These are phyloP conservation scores for Acanthochlamys bracteata DNA, from an alignment of 106 monocot species.

Conservation along the genomic window DNA sequence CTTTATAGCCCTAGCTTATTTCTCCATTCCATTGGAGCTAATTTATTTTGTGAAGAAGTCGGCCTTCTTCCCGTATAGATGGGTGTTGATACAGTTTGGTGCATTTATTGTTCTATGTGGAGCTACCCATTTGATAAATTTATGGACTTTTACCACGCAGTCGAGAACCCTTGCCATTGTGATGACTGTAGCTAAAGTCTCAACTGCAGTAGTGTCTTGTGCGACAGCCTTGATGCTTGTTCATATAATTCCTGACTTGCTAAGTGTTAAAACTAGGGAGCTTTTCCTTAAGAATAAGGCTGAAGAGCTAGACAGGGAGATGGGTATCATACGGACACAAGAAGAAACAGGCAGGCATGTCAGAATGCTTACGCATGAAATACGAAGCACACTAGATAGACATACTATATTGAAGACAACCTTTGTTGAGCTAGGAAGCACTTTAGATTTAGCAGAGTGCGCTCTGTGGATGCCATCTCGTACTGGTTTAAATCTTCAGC, in stretches of 20 bases:
- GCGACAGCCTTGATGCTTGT: conserved; percentile 86
- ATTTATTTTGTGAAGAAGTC: conserved; percentile 91
- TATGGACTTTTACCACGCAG: conserved; percentile 74
- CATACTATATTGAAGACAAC: conserved; percentile 88
- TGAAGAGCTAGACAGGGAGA: conserved; percentile 69
- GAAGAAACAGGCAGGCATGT: conserved; percentile 90
- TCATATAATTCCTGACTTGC: conserved; percentile 83
- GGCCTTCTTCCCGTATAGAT: conserved; percentile 82
- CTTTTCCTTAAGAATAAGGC: conserved; percentile 78
- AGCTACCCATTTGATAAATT: conserved; percentile 83
- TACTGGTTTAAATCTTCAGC: conserved; percentile 54
- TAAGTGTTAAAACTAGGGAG: conserved; percentile 81
- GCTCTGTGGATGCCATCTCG: conserved; percentile 93
- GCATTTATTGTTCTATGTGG: conserved; percentile 95
- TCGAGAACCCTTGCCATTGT: conserved; percentile 60
- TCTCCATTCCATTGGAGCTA: conserved; percentile 93
- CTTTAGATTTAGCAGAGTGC: conserved; percentile 71
- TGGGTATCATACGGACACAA: conserved; percentile 81
- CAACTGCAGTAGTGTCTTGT: conserved; percentile 76
- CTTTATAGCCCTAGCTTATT: conserved; percentile 87
- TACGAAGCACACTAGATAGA: conserved; percentile 82
- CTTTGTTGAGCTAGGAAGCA: conserved; percentile 72
- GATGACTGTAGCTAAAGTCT: conserved; percentile 76
- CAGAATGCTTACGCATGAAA: conserved; percentile 90
- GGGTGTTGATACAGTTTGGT: conserved; percentile 88